Evolutionary conservation across 2,329 filamentous ascomycete species (phyloP).

Genomic region (Simplicillium aogashimaense): DNA sequence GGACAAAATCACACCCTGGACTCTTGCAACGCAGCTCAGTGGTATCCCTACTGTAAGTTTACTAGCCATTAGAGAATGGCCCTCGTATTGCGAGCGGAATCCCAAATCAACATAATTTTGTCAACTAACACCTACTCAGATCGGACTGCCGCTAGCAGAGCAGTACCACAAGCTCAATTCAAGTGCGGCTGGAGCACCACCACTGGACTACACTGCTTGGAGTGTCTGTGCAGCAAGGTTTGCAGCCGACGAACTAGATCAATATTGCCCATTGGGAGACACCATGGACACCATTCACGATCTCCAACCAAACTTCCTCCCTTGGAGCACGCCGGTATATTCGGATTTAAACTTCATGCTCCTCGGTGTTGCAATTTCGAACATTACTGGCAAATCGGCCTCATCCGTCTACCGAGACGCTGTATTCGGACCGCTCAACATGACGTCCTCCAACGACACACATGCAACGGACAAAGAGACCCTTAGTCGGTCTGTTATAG

Average conservation of each 20-base stretch:
- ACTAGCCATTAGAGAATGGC: not conserved
- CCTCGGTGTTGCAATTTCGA: constrained; percentile 1
- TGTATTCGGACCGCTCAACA: constrained; percentile 3
- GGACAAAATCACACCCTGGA: constrained; percentile 3
- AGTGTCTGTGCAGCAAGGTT: no score
- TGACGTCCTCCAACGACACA: constrained; percentile 2
- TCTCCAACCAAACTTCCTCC: not conserved
- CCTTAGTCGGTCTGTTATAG: constrained; percentile 1
- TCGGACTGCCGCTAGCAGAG: no score
- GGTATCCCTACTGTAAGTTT: constrained; percentile 1
- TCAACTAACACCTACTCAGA: no score
- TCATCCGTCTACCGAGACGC: constrained; percentile 1
- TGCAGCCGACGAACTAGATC: no score
- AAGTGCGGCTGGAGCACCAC: no score
- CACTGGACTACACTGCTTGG: no score
- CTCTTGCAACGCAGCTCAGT: constrained; percentile 3
- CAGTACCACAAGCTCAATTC: no score
- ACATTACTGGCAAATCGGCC: constrained; percentile 1
- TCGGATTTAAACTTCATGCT: constrained; percentile 4
- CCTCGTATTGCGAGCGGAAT: no score
- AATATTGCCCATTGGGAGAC: not conserved
- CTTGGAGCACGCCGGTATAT: constrained; percentile 2
- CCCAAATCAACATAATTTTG: no score
- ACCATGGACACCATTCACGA: not conserved
- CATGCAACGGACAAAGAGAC: not conserved